phyloP scores from a whole-genome alignment of 495 filamentous ascomycete species.

The Terfezia claveryi region DNA sequence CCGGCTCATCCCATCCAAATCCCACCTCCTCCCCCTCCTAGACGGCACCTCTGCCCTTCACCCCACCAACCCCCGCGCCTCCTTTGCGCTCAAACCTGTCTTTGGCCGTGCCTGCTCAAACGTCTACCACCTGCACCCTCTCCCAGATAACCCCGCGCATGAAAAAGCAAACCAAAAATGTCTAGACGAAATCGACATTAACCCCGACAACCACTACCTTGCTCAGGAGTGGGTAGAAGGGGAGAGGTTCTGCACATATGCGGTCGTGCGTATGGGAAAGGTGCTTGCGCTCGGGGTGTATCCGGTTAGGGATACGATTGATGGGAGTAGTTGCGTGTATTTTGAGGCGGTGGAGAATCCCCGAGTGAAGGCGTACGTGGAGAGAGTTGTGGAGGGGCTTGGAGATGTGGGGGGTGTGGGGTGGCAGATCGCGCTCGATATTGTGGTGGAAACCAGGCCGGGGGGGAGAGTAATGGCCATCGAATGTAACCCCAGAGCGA shows the following conservation, averaged over 20 bases:
- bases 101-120: constrained; percentile 14
- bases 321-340: constrained; percentile 15
- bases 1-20: too few relatives aligned
- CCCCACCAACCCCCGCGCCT: too few relatives aligned
- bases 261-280: constrained; percentile 6
- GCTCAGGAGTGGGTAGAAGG: constrained; percentile 18
- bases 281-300: constrained; percentile 12
- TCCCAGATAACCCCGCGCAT: not conserved
- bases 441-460: constrained; percentile 3
- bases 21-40: too few relatives aligned
- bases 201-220: constrained; percentile 13
- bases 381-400: constrained; percentile 4
- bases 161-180: not conserved
- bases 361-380: constrained; percentile 5
- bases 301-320: constrained; percentile 17
- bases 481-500: constrained; percentile 19
- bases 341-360: constrained; percentile 12
- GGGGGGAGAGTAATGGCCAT: constrained; percentile 6
- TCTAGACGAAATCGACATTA: not conserved
- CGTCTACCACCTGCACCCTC: constrained; percentile 13
- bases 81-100: constrained; percentile 17
- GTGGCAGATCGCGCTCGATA: constrained; percentile 15
- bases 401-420: not conserved
- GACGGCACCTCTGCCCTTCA: too few relatives aligned
- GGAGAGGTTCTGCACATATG: constrained; percentile 14